Base-by-base conservation (phyloP, 2,329 filamentous ascomycete species). In the Acrocalymma vagum region DNA sequence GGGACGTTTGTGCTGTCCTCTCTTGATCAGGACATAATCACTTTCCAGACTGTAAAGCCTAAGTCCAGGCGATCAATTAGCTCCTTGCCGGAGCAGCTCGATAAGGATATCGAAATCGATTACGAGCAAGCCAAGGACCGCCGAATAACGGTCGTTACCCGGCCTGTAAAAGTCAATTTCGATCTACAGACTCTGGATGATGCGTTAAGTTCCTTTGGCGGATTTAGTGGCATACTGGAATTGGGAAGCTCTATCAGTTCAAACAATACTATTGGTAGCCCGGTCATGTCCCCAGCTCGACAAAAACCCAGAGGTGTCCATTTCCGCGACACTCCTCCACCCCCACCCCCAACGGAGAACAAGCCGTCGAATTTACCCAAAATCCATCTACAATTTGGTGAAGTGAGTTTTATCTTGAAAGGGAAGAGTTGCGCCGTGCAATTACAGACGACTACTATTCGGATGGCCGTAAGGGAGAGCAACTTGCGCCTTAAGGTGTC, bases 211-310 rank as follows among this genome's bases (percentile, higher is more conserved):
- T 90, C 89, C 78, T 92, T 96, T 69, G 94, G 94, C 23, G 94
- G 94, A 0, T 75, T 99, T 28, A 96, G 92, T 66, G 90, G 91
- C 52, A 87, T 99, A 36, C 75, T 99, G 28, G 95, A 94, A 58
- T 82, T 96, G 65, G 89, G 91, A 48, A 88, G 82, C 44, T 96
- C 93, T 0, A 87, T 95, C 49, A 83, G 86, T 9, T 91, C 88
- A 1, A 87, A 82, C 45, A 79, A 83, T n/a, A 82, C 85, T 1
- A 58, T 51, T 64, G 72, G 61, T 32, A 64, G 58, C 28, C 65
- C 69, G 9, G 45, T 51, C 7, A 48, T 66, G 14, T 53, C 62
- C 5, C 67, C 63, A 18, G 56, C 65, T 10, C 60, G 61, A 24
- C 32, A 37, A 46, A 29, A 61, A 54, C 50, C 72, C 14, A 73